Percentiles rank a stretch among this genome's conserved stretches.
These are phyloP conservation scores for Protomyces gravidus DNA, from an alignment of 1,139 yeast species.

Conservation along the genomic window DNA sequence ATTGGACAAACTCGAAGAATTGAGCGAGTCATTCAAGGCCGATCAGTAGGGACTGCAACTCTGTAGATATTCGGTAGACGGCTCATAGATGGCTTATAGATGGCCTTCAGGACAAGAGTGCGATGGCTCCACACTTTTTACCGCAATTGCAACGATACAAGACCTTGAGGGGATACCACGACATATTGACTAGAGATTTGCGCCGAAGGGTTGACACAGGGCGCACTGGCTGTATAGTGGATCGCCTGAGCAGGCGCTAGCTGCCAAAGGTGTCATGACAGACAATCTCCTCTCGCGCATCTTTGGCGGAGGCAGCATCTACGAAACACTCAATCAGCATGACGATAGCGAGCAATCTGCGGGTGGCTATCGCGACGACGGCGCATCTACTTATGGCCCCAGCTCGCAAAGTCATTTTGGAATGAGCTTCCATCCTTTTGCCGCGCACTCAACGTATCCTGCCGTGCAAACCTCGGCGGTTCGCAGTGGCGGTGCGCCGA, in stretches of 20 bases:
- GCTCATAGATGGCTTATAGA: too few species aligned
- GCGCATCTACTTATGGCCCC: constrained; percentile 15
- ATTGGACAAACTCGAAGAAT: neutral
- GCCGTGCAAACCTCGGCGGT: neutral
- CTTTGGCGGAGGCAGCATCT: constrained; percentile 25
- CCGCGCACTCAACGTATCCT: neutral
- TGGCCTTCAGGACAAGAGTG: too few species aligned
- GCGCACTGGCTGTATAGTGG: neutral
- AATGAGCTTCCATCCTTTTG: constrained; percentile 25
- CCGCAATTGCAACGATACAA: too few species aligned
- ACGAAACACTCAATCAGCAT: constrained; percentile 13
- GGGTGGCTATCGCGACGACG: constrained; percentile 17
- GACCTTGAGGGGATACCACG: too few species aligned
- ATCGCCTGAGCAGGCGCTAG: neutral
- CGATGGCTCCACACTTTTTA: too few species aligned
- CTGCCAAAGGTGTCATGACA: constrained; percentile 4
- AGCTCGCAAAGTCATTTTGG: constrained; percentile 22
- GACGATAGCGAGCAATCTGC: constrained; percentile 18
- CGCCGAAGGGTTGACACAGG: neutral
- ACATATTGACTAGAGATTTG: too few species aligned
- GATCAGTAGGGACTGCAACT: neutral
- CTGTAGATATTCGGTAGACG: too few species aligned
- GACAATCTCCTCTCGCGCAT: constrained; percentile 26
- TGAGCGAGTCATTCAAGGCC: neutral
- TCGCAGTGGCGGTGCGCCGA: neutral